Evolutionary conservation across 805 yeast genomes (phyloP), one percentile per base, ranked within the genome.

Genomic region (Myxozyma vanderwaltii): DNA sequence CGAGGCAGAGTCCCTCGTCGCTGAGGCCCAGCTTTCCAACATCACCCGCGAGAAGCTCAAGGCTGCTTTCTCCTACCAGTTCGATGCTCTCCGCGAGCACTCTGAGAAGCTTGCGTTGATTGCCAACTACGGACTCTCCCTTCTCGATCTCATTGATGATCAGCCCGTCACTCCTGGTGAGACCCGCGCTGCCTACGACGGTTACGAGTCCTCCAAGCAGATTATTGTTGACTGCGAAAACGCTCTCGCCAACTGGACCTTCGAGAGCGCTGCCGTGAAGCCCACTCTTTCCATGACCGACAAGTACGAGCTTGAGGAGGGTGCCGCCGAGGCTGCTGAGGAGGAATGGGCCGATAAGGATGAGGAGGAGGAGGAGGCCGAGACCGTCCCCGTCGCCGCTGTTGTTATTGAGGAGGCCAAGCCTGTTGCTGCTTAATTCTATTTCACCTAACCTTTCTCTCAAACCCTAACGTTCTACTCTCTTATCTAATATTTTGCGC

Each of bases 91-190:
- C 67, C 88, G 96, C 76, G 99, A 92, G 80, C 86, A 86, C 76
- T 84, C 96, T 70, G 98, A 94, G 82, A 94, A 94, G 81, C 82
- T 89, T 69, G 98, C 98, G 54, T 81, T 94, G 70, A 92, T 92
- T 79, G 97, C 98, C 70, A 97, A 97, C 73, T 94, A 94, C 82
- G 98, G 98, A 80, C 92, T 92, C 82, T 97, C 97, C 46, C 80
- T 92, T 68, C 82, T 94, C 73, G 98, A 94, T 82, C 85, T 92
- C 73, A 83, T 92, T 75, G 98, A 92, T 75, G 98, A 92, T 77
- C 79, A 94, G 67, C 96, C 98, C 65, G 97, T 94, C 67, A 92
- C 97, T 68, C 99, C 99, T 65, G 99, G 99, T 81, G 98, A 92
- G 82, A 86, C 96, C 67, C 90, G 98, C 82, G 92, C 96, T 51